phyloP scores from a whole-genome alignment of 805 yeast genomes.

The Ogataea trehalophila region DNA sequence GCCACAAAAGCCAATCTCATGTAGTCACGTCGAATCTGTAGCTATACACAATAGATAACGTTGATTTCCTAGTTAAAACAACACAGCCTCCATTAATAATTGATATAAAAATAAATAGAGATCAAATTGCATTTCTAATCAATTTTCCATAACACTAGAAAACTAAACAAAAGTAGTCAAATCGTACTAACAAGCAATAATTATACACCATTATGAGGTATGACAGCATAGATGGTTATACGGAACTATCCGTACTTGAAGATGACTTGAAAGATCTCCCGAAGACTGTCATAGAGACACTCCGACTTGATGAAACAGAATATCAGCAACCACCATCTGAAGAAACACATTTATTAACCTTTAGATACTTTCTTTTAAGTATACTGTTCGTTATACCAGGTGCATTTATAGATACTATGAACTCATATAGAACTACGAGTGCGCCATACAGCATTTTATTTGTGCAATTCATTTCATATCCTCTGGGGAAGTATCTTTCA shows the following conservation, averaged over 20 bases:
- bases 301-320: constrained; percentile 20
- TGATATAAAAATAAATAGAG: too few relatives aligned
- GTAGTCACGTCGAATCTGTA: too few relatives aligned
- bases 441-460: constrained; percentile 49
- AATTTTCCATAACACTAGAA: too few relatives aligned
- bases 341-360: constrained; percentile 28
- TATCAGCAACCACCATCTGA: constrained; percentile 16
- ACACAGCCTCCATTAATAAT: too few relatives aligned
- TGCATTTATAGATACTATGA: constrained; percentile 36
- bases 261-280: constrained; percentile 30
- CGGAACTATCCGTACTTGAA: background rate
- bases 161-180: too few relatives aligned
- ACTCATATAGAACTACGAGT: constrained; percentile 29
- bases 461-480: constrained; percentile 46
- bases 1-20: too few relatives aligned
- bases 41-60: too few relatives aligned
- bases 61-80: too few relatives aligned
- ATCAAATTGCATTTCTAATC: too few relatives aligned
- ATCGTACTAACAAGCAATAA: background rate
- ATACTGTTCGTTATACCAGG: constrained; percentile 35
- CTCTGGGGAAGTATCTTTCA: constrained; percentile 44
- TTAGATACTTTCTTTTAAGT: constrained; percentile 33
- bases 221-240: background rate
- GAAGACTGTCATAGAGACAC: constrained; percentile 29
- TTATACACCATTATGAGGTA: background rate